Evolutionary conservation across 768 basidiomycete genomes (phyloP), one percentile per base, ranked within the genome.

Genomic region (Tylopilus intermedius): DNA sequence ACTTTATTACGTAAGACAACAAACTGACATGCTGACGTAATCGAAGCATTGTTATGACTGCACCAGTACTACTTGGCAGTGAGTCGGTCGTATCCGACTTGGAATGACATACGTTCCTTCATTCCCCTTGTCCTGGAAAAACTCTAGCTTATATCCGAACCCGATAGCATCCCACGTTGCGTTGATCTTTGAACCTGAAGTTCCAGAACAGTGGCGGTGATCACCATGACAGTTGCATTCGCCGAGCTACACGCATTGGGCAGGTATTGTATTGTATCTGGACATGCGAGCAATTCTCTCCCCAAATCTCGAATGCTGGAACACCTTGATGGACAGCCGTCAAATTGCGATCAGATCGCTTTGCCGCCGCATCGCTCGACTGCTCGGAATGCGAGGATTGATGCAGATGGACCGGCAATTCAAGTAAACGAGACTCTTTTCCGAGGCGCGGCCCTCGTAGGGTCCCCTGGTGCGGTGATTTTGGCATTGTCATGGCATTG

Each of bases 401-500:
- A 63, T 18, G 18, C 18, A 18, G 18, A 18, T 56, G 38, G 45
- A 63, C 49, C 35, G 30, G 51, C 5, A 53, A 50, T 51, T 63
- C 57, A 69, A 53, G 58, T 62, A 60, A 69, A 69, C 8, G 68
- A 66, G 21, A 69, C 68, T 56, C 60, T 69, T 61, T 71, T 69
- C 55, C 68, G 70, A 56, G 69, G 61, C 38, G 53, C 50, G 24
- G 58, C 37, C 32, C 49, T 40, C 47, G 46, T 45, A 21, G 22
- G 49, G 35, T 43, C 40, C 47, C 54, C 57, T 42, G 41, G 52
- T 51, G 54, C 46, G 10, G 49, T 55, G 35, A 55, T 44, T 38
- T 46, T 61, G 45, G 45, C 49, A 47, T 52, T 8, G 18, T 38
- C 49, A 42, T 55, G 46, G 26, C 50, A 29, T 33, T 13, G 48